These are phyloP conservation scores for Hypoxylon sp. DNA, from an alignment of 2,329 filamentous ascomycete genomes.

Conservation along the genomic window DNA sequence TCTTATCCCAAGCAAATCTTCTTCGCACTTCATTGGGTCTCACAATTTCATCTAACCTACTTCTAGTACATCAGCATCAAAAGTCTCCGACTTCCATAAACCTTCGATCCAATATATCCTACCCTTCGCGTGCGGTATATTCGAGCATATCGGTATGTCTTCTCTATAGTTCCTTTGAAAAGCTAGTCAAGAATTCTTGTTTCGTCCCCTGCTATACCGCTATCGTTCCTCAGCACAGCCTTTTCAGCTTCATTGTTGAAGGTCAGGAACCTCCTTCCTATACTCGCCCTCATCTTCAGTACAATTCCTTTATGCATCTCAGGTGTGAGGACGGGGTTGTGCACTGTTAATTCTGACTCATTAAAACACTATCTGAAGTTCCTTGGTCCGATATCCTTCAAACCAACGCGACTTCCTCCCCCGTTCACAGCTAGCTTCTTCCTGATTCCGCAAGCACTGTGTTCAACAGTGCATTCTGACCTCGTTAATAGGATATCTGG, in stretches of 20 bases:
- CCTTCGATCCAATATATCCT: constrained; percentile 1
- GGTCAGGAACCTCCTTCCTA: background rate
- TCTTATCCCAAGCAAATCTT: background rate
- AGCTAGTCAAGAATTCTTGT: background rate
- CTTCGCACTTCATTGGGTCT: background rate
- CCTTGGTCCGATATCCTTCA: background rate
- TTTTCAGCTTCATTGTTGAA: background rate
- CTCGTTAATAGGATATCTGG: constrained; percentile 13
- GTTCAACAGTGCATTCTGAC: constrained; percentile 11
- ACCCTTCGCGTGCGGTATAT: background rate
- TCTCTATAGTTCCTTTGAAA: background rate
- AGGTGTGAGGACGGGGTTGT: no score
- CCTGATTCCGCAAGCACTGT: constrained; percentile 3
- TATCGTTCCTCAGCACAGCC: background rate
- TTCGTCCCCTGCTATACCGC: background rate
- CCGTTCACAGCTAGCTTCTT: background rate
- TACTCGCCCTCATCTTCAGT: background rate
- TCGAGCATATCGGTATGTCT: constrained; percentile 4
- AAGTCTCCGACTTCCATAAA: background rate
- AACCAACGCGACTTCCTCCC: background rate
- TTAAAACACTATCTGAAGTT: background rate
- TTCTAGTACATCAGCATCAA: constrained; percentile 2
- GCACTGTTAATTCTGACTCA: background rate
- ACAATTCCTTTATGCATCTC: background rate
- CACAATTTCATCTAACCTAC: constrained; percentile 2